Evolutionary conservation across 1,139 yeast genomes (phyloP), one percentile per base, ranked within the genome.

Genomic region (Pichia terricola): DNA sequence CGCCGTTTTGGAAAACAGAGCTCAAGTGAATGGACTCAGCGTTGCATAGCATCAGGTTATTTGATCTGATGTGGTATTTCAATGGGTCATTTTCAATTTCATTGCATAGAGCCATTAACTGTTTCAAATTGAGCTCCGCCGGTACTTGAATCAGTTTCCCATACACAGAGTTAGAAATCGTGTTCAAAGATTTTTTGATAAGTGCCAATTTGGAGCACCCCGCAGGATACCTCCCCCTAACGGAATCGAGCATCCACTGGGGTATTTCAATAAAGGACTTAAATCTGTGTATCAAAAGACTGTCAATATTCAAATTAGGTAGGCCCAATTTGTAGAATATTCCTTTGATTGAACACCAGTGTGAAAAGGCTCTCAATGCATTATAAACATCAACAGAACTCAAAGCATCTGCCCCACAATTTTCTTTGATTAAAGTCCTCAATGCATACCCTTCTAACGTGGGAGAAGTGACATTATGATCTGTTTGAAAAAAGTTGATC

Each of bases 261-360:
- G 63, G 57, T 3, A 76, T 74, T 3, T 61, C 65, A 1, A 79
- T 79, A 47, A 74, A 73, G 10, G 52, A 49, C 25, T 57, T 59
- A 50, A 71, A 75, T 30, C 53, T 54, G 31, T 52, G 48, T n/a
- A 51, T 53, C 35, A 69, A 56, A 22, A 61, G 64, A 5, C 58
- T 58, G 32, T 64, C 61, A 0, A 70, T 53, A 34, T 61, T 57
- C 35, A 75, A 53, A 42, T 69, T 63, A 10, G 74, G 74, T 2
- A 75, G 64, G 2, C 65, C 69, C 40, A 75, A 55, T 48, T 65
- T 67, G 50, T 67, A 64, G 39, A 75, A 58, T 8, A 74, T 60
- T 4, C 79, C 77, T 48, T 68, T 67, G 42, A 72, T 73, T 42
- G 73, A 70, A 25, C 76, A 76, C 80, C 80, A 75, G 56, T 75